Evolutionary conservation across 306 rosid species (phyloP).

Genomic region (Glycyrrhiza uralensis): DNA sequence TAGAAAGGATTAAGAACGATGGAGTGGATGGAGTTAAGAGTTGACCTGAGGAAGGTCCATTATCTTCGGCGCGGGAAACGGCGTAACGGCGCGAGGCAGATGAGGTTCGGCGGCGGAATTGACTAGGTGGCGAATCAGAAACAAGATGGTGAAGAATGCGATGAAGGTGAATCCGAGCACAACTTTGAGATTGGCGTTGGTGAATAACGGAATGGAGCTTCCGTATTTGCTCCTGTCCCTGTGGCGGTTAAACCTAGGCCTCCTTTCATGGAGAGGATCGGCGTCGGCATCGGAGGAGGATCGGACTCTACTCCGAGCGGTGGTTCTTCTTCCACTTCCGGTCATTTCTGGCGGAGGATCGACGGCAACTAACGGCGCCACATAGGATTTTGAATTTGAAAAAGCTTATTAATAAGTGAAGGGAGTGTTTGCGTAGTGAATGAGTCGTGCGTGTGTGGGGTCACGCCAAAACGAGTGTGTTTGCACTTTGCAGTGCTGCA

Average conservation of each 20-base stretch:
- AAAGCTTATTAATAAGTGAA: too few species aligned
- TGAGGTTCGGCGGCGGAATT: slow-evolving; percentile 28
- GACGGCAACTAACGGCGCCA: neutral
- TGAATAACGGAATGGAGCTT: slow-evolving; percentile 46
- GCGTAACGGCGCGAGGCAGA: slow-evolving; percentile 61
- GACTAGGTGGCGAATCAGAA: slow-evolving; percentile 44
- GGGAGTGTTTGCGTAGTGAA: neutral
- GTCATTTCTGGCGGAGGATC: slow-evolving; percentile 39
- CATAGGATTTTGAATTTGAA: neutral
- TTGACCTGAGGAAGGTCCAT: slow-evolving; percentile 90
- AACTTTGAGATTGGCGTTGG: slow-evolving; percentile 47
- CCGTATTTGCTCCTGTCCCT: slow-evolving; percentile 41
- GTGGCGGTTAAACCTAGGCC: slow-evolving; percentile 35
- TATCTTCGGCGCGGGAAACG: slow-evolving; percentile 79
- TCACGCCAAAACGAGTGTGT: too few species aligned
- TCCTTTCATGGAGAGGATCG: slow-evolving; percentile 28
- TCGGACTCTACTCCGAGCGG: slow-evolving; percentile 50
- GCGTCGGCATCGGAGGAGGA: slow-evolving; percentile 39
- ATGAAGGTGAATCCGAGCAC: slow-evolving; percentile 41
- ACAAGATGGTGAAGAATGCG: slow-evolving; percentile 53
- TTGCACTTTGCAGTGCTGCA: too few species aligned
- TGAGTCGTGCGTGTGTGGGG: neutral
- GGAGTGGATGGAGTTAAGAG: neutral
- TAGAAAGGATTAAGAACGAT: neutral
- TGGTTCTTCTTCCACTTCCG: slow-evolving; percentile 55